A percentile compares a stretch with the other conserved stretches of the same genome.
Evolutionary conservation across 495 filamentous ascomycete genomes (phyloP).

Genomic region (Tuber indicum): DNA sequence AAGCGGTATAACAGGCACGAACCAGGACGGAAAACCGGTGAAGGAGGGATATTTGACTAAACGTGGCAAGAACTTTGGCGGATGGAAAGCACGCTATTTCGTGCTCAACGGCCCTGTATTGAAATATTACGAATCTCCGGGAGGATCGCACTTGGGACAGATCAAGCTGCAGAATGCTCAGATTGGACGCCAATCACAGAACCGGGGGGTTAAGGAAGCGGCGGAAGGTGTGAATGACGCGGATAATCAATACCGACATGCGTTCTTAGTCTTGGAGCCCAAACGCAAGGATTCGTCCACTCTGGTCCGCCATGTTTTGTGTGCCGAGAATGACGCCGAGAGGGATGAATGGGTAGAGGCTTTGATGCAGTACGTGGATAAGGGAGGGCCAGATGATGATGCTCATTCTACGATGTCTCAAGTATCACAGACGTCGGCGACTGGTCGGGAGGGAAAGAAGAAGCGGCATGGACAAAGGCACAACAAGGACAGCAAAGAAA

Average conservation of each 20-base stretch:
- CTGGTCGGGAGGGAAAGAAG: conserved; percentile 48
- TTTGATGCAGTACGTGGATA: conserved; percentile 83
- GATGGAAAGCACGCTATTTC: conserved; percentile 97
- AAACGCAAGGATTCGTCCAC: conserved; percentile 92
- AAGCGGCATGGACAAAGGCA: conserved; percentile 45
- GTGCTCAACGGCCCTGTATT: conserved; percentile 81
- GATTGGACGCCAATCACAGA: conserved; percentile 74
- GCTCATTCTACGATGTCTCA: conserved; percentile 34
- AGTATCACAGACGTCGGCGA: conserved; percentile 20
- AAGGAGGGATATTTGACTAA: conserved; percentile 95
- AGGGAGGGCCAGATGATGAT: conserved; percentile 54
- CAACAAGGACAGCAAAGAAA: conserved; percentile 46
- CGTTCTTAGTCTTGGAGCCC: conserved; percentile 87
- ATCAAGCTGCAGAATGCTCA: conserved; percentile 87
- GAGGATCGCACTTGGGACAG: conserved; percentile 81
- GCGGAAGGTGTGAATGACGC: conserved; percentile 55
- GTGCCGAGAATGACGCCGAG: conserved; percentile 89
- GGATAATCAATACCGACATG: conserved; percentile 93
- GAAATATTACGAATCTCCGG: conserved; percentile 84
- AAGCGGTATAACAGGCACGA: conserved; percentile 15
- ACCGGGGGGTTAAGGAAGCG: conserved; percentile 52
- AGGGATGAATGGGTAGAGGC: conserved; percentile 90
- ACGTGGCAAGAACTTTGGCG: conserved; percentile 93
- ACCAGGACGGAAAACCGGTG: conserved; percentile 45
- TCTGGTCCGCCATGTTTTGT: conserved; percentile 88